Percentiles rank a stretch among this genome's conserved stretches.
Evolutionary conservation across 768 basidiomycete species (phyloP).

Genomic region (Tulasnella sp.): DNA sequence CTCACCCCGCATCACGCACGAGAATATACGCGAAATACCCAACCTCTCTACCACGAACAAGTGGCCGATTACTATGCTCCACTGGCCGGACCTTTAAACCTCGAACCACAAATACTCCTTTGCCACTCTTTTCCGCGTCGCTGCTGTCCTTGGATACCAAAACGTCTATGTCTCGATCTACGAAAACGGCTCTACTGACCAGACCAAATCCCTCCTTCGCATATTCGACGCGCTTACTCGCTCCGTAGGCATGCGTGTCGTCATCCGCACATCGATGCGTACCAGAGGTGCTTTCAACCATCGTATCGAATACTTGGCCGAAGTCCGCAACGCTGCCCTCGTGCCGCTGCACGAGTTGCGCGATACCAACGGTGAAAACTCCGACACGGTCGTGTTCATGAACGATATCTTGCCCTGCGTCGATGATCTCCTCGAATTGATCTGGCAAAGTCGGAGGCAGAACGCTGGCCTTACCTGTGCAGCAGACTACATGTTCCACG

Average conservation of each 20-base stretch:
- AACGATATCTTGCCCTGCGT: constrained; percentile 98
- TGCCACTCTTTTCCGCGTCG: constrained; percentile 87
- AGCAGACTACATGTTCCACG: constrained; percentile 98
- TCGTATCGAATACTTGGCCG: constrained; percentile 99
- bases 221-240: constrained; percentile 90
- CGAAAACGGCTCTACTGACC: constrained; percentile 98
- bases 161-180: constrained; percentile 97
- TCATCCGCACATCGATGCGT: constrained; percentile 84
- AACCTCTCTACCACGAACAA: constrained; percentile 76
- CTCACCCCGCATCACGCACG: constrained; percentile 87
- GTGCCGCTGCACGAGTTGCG: constrained; percentile 89
- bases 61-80: constrained; percentile 69
- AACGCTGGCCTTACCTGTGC: constrained; percentile 99
- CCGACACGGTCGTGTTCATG: constrained; percentile 97
- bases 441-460: constrained; percentile 85
- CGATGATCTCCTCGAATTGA: constrained; percentile 93
- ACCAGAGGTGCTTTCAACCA: constrained; percentile 95
- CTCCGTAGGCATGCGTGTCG: constrained; percentile 81
- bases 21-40: constrained; percentile 76
- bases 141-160: constrained; percentile 86
- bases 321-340: constrained; percentile 97
- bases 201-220: constrained; percentile 87
- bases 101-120: too few species aligned
- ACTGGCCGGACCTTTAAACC: constrained; percentile 47
- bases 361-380: constrained; percentile 84